Conservation (phyloP, 148 eudicot species). For the Pharnaceum exiguum region DNA sequence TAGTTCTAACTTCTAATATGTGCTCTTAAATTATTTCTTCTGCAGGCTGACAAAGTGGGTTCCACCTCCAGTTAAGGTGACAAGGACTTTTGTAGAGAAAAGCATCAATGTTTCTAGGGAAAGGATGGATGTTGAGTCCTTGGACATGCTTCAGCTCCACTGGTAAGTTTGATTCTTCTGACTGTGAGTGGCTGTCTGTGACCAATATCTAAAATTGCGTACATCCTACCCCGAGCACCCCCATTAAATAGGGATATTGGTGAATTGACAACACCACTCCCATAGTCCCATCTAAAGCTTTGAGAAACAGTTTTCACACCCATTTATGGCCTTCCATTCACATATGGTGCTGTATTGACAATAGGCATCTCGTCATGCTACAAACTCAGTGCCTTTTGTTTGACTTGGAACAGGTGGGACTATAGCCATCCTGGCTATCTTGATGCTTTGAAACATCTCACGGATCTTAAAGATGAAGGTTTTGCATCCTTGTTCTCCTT, state of each 20-base stretch:
- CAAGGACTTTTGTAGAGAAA: conserved; percentile 63
- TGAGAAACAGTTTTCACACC: too few species aligned
- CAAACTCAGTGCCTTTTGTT: conserved; percentile 9
- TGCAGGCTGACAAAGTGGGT: conserved; percentile 98
- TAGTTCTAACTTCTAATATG: neutral
- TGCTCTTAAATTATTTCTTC: conserved; percentile 1
- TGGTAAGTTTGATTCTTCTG: conserved; percentile 50
- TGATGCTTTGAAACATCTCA: conserved; percentile 93
- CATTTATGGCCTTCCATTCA: too few species aligned
- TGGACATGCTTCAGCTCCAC: conserved; percentile 99
- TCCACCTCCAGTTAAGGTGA: conserved; percentile 95
- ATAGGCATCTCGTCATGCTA: too few species aligned
- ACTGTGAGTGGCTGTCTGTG: too few species aligned
- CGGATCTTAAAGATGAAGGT: conserved; percentile 97
- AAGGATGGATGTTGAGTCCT: conserved; percentile 88
- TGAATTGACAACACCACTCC: too few species aligned
- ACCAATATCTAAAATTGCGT: too few species aligned
- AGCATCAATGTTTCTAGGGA: conserved; percentile 78
- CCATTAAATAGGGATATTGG: too few species aligned
- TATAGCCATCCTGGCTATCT: conserved; percentile 90
- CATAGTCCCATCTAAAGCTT: too few species aligned
- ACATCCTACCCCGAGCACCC: too few species aligned
- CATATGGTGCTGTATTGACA: too few species aligned
- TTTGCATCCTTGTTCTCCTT: neutral
- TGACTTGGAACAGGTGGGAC: conserved; percentile 80